Base-by-base conservation (phyloP, 169 alveolate genomes). In the Amoebophrya sp. region DNA sequence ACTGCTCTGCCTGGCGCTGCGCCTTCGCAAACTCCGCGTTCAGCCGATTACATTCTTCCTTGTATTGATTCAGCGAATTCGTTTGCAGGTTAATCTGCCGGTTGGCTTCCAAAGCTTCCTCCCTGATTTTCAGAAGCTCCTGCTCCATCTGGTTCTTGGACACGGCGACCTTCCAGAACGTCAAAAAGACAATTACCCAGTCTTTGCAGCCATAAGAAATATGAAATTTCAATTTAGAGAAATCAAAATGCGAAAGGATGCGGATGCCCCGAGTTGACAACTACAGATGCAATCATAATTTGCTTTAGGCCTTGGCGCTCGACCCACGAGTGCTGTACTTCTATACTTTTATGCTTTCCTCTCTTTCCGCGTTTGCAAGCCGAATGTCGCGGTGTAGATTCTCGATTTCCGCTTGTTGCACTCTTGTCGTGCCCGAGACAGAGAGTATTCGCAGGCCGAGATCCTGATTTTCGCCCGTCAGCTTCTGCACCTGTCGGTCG, bases 21-120 rank as follows among this genome's bases (percentile, higher is more conserved):
- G 83, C 83, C 83, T 25, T 7, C 83, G 83, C 83, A 66, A 66
- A 66, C 83, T 66, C 83, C 10, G 29, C 83, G 35, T 66, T 66
- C 35, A 66, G 83, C 83, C 83, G 1, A 25, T 66, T 66, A 25
- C 83, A 66, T 25, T 66, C 83, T 3, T 66, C 83, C 83, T 66
- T 66, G 83, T 66, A 66, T 25, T 66, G 83, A 25, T 66, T 66
- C 35, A 66, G 83, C 39, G 38, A 25, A 66, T 66, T 41, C 54
- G 54, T 12, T 12, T 41, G 54, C 54, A 41, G 54, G 54, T 41
- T 41, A 3, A 66, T 18, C 35, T 66, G 83, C 35, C 83, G 29
- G 35, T n/a, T 66, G 10, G 35, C 83, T 25, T 66, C 83, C 83
- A 66, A 25, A 2, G 18, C 29, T n/a, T 66, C 83, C 35, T 66